Evolutionary conservation across 805 yeast genomes (phyloP).

Genomic region (Yarrowia hollandica): DNA sequence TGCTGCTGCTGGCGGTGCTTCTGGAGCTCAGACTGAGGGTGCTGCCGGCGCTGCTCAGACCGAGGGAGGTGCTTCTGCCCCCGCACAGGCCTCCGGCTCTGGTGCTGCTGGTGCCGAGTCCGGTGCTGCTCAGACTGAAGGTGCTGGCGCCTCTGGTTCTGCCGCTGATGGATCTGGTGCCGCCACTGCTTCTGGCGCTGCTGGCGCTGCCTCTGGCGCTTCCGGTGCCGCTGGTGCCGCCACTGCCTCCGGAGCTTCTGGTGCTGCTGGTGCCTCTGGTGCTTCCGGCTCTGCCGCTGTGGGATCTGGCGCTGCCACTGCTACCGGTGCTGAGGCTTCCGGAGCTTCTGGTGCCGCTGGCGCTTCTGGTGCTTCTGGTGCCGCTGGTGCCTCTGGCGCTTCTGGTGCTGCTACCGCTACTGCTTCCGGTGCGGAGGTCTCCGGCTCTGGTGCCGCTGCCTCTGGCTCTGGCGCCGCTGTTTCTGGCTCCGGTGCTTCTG

Average conservation of each 20-base stretch:
- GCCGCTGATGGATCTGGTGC: background rate
- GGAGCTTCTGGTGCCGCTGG: background rate
- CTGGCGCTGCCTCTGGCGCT: background rate
- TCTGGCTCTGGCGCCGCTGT: background rate
- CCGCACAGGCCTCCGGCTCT: background rate
- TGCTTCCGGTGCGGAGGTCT: too few species aligned
- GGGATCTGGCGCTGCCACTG: background rate
- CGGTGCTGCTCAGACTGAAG: constrained; percentile 1
- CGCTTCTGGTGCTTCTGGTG: background rate
- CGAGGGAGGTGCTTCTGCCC: background rate
- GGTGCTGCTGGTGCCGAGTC: background rate
- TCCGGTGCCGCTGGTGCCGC: background rate
- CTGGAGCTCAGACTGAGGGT: background rate
- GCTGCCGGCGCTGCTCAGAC: constrained; percentile 17
- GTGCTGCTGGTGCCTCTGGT: background rate
- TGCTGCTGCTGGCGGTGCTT: constrained; percentile 4
- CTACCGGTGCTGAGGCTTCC: background rate
- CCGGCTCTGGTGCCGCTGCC: background rate
- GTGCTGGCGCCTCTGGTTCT: background rate
- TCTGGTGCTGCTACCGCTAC: background rate
- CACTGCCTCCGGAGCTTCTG: background rate
- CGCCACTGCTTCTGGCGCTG: constrained; percentile 21
- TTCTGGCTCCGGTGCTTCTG: background rate
- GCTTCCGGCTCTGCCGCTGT: background rate
- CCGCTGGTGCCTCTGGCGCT: background rate